phyloP scores from a whole-genome alignment of 352 stramenopile genomes.

The Pythium insidiosum region DNA sequence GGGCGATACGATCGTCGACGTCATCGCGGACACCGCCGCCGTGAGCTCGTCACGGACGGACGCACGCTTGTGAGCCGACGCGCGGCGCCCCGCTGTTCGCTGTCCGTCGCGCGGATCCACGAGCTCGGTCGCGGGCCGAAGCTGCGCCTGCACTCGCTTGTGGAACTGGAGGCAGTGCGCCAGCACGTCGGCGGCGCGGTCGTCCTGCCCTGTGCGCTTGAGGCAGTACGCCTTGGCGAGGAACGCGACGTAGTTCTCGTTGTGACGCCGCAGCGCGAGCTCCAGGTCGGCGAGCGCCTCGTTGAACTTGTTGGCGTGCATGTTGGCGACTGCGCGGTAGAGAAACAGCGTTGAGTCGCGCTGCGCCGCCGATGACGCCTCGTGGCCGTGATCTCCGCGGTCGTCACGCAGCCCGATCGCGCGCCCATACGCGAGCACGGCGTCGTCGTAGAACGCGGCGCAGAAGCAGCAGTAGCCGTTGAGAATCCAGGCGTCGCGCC shows the following conservation, averaged over 20 bases:
- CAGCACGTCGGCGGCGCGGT: conserved; percentile 17
- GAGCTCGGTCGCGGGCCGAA: conserved; percentile 17
- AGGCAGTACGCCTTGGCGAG: conserved; percentile 34
- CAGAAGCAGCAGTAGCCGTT: conserved; percentile 40
- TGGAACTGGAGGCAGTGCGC: conserved; percentile 21
- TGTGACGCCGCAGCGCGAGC: conserved; percentile 29
- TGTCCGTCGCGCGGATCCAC: no score
- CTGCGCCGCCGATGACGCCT: conserved; percentile 6
- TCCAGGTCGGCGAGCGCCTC: conserved; percentile 25
- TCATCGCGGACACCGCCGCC: background rate
- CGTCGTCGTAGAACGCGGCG: conserved; percentile 16
- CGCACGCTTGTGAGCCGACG: no score
- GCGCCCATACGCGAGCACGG: conserved; percentile 24
- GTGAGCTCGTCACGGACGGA: no score
- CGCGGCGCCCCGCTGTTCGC: no score
- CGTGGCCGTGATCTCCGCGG: background rate
- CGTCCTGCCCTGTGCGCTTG: conserved; percentile 7
- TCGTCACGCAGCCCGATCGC: conserved; percentile 21
- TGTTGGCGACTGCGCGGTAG: conserved; percentile 23
- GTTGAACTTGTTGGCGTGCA: conserved; percentile 13
- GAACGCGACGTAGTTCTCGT: conserved; percentile 31
- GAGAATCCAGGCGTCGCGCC: conserved; percentile 29
- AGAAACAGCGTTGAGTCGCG: conserved; percentile 26
- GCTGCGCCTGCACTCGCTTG: no score
- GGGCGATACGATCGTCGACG: background rate